Evolutionary conservation across 169 alveolate species (phyloP).

Genomic region (Eimeria tenella): DNA sequence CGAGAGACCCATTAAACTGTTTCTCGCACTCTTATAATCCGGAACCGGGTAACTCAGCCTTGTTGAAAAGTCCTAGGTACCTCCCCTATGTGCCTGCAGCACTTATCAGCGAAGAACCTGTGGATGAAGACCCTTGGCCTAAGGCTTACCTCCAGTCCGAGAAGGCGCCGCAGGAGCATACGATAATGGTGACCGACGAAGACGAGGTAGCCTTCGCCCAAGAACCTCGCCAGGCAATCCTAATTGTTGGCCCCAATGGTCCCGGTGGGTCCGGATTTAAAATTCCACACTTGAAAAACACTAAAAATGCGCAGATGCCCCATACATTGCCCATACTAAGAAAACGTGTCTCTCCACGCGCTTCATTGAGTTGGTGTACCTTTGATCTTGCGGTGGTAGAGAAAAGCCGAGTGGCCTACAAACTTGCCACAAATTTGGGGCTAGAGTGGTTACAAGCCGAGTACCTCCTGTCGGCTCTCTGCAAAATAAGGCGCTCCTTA

Average conservation of each 20-base stretch:
- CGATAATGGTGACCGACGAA: slow-evolving; percentile 3
- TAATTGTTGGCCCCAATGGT: slow-evolving; percentile 62
- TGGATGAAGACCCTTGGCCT: slow-evolving; percentile 54
- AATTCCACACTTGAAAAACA: neutral
- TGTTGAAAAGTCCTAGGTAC: neutral
- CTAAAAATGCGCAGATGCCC: neutral
- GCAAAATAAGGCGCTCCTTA: slow-evolving; percentile 41
- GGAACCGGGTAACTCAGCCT: no score
- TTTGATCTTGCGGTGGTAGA: slow-evolving; percentile 30
- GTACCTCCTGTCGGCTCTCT: slow-evolving; percentile 61
- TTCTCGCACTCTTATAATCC: neutral
- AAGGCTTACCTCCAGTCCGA: slow-evolving; percentile 12
- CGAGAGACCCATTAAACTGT: neutral
- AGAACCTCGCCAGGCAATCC: slow-evolving; percentile 73
- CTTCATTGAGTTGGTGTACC: no score
- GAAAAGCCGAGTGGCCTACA: slow-evolving; percentile 73
- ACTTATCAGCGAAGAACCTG: neutral
- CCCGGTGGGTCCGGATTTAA: slow-evolving; percentile 44
- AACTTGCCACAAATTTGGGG: slow-evolving; percentile 68
- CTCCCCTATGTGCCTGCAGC: slow-evolving; percentile 17
- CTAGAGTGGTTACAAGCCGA: slow-evolving; percentile 78
- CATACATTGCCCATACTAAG: neutral
- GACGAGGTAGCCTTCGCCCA: slow-evolving; percentile 63
- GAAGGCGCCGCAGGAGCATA: slow-evolving; percentile 50
- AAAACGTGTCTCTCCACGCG: no score